Conservation (phyloP, 2,329 filamentous ascomycete genomes). For the Sarocladium strictum region DNA sequence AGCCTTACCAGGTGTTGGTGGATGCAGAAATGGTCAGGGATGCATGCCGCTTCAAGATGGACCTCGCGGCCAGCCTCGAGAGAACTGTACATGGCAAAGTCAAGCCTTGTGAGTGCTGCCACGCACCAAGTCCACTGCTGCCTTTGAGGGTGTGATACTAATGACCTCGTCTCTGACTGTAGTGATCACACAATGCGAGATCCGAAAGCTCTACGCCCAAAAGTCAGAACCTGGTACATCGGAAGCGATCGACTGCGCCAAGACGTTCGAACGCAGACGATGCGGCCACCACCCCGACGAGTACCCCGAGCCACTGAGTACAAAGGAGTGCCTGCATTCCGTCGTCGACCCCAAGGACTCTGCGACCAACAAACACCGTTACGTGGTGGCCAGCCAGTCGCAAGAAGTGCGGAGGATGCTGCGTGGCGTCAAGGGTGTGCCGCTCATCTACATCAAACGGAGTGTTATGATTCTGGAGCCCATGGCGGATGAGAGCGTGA, state of each 20-base stretch:
- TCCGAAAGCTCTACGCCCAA: conserved; percentile 68
- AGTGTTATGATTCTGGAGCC: conserved; percentile 69
- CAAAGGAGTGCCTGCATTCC: conserved; percentile 62
- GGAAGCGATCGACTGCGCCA: conserved; percentile 67
- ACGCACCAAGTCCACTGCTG: neutral
- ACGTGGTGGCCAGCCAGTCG: conserved; percentile 72
- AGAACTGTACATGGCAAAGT: conserved; percentile 81
- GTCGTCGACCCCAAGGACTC: conserved; percentile 75
- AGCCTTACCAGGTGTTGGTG: conserved; percentile 91
- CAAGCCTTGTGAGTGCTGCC: conserved; percentile 61
- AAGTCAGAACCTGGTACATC: conserved; percentile 46
- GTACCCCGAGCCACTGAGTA: conserved; percentile 63
- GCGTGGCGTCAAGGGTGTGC: conserved; percentile 64
- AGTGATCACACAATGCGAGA: conserved; percentile 79
- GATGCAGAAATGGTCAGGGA: conserved; percentile 82
- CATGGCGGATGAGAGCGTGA: conserved; percentile 63
- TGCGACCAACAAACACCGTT: conserved; percentile 69
- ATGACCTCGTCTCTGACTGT: neutral
- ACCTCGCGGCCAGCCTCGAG: conserved; percentile 69
- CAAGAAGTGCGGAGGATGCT: conserved; percentile 56
- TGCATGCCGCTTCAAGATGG: conserved; percentile 81
- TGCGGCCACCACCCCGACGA: conserved; percentile 73
- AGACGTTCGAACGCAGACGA: conserved; percentile 67
- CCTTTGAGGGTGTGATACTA: neutral
- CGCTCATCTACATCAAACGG: conserved; percentile 70